Evolutionary conservation across 2,329 filamentous ascomycete genomes (phyloP).

Genomic region (Lachnellula suecica): DNA sequence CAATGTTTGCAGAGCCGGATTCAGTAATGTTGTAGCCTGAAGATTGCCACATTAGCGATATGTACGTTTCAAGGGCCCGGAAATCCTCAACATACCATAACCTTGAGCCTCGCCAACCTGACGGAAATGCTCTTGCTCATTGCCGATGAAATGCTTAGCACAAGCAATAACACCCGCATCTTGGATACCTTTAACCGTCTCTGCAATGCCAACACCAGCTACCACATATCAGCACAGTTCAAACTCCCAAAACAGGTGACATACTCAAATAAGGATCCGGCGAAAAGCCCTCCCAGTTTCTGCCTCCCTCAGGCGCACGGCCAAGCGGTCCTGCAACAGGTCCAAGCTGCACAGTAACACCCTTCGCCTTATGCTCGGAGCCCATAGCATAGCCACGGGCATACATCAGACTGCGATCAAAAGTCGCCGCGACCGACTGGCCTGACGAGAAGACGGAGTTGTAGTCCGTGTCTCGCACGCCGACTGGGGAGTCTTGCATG

Average conservation of each 20-base stretch:
- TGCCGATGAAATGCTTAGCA: slow-evolving; percentile 70
- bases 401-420: slow-evolving; percentile 61
- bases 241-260: slow-evolving; percentile 45
- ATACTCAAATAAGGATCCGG: slow-evolving; percentile 74
- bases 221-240: slow-evolving; percentile 47
- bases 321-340: slow-evolving; percentile 70
- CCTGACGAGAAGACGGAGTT: slow-evolving; percentile 70
- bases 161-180: slow-evolving; percentile 79
- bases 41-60: not conserved
- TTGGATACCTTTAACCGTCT: slow-evolving; percentile 79
- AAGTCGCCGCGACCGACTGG: slow-evolving; percentile 68
- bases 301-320: slow-evolving; percentile 65
- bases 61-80: not conserved
- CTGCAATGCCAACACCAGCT: slow-evolving; percentile 68
- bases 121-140: slow-evolving; percentile 65
- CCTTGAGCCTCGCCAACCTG: slow-evolving; percentile 43
- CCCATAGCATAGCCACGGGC: slow-evolving; percentile 49
- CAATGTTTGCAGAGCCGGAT: slow-evolving; percentile 52
- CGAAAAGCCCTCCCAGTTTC: slow-evolving; percentile 69
- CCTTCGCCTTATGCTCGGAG: slow-evolving; percentile 70
- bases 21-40: slow-evolving; percentile 59
- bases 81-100: slow-evolving; percentile 40
- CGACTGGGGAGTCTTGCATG: slow-evolving; percentile 34
- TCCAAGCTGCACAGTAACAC: slow-evolving; percentile 71
- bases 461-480: slow-evolving; percentile 56